Conservation (phyloP, 2,329 filamentous ascomycete genomes). For the Bipolaris zeicola region DNA sequence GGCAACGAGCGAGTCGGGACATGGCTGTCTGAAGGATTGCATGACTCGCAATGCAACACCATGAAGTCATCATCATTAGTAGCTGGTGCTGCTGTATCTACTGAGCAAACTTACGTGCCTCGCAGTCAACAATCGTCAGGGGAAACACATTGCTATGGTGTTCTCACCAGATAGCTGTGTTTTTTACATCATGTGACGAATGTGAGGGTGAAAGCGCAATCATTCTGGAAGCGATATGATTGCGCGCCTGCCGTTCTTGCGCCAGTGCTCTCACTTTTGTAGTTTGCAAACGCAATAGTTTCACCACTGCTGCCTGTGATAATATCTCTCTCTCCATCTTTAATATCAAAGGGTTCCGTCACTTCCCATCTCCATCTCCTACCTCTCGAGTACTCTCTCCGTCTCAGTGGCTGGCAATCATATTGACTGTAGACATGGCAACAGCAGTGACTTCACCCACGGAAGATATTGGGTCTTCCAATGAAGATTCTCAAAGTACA, state of each 20-base stretch:
- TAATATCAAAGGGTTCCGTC: not conserved
- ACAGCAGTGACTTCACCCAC: not conserved
- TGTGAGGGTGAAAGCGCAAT: not conserved
- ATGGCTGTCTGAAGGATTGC: conserved; percentile 5
- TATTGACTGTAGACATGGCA: conserved; percentile 5
- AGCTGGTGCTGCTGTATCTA: not conserved
- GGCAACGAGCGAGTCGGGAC: conserved; percentile 27
- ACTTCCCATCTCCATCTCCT: not conserved
- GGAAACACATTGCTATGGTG: not conserved
- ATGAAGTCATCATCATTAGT: not conserved
- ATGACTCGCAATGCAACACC: conserved; percentile 11
- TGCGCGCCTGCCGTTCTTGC: not conserved
- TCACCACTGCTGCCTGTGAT: not conserved
- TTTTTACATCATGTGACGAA: too few species aligned
- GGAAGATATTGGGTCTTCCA: not conserved
- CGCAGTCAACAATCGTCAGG: not conserved
- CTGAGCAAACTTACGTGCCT: not conserved
- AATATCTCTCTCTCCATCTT: too few species aligned
- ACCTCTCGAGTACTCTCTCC: not conserved
- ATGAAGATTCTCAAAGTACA: not conserved
- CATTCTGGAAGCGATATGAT: not conserved
- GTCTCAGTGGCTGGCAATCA: not conserved
- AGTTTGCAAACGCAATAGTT: not conserved
- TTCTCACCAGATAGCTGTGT: too few species aligned
- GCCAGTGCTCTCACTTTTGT: conserved; percentile 8